Evolutionary conservation across 2,329 filamentous ascomycete genomes (phyloP).

Genomic region (Colletotrichum destructivum): DNA sequence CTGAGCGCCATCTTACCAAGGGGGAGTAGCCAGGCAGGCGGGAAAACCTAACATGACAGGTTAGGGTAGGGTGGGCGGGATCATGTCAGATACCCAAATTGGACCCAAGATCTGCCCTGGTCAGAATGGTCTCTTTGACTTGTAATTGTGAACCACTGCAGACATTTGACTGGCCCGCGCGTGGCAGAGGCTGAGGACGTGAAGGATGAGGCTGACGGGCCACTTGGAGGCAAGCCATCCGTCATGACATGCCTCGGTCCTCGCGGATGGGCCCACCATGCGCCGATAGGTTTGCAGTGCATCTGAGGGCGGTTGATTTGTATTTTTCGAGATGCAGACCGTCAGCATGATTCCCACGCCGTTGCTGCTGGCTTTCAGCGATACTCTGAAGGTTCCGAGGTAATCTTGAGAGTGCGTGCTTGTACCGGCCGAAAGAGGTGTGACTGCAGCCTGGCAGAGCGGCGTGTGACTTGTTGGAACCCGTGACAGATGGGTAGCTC

Average conservation of each 20-base stretch:
- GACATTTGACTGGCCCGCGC: slow-evolving; percentile 20
- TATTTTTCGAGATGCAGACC: slow-evolving; percentile 22
- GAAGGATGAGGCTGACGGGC: slow-evolving; percentile 37
- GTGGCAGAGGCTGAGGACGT: slow-evolving; percentile 28
- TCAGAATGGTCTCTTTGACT: slow-evolving; percentile 19
- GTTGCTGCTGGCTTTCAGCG: slow-evolving; percentile 19
- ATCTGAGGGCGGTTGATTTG: slow-evolving; percentile 29
- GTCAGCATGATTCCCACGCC: slow-evolving; percentile 23
- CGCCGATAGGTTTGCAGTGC: slow-evolving; percentile 15
- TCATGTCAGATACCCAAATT: slow-evolving; percentile 38
- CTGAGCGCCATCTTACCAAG: slow-evolving; percentile 26
- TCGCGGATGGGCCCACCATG: slow-evolving; percentile 1
- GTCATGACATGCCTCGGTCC: slow-evolving; percentile 29
- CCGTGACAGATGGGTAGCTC: not conserved
- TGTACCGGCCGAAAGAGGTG: slow-evolving; percentile 13
- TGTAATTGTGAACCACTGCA: slow-evolving; percentile 21
- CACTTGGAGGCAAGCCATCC: slow-evolving; percentile 15
- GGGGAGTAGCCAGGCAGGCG: slow-evolving; percentile 34
- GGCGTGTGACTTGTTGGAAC: slow-evolving; percentile 13
- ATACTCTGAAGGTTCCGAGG: slow-evolving; percentile 25
- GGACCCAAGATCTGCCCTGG: slow-evolving; percentile 18
- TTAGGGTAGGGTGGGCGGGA: slow-evolving; percentile 8
- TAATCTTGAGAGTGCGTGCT: slow-evolving; percentile 17
- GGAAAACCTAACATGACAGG: slow-evolving; percentile 3
- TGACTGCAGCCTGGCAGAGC: slow-evolving; percentile 11